phyloP scores from a whole-genome alignment of 805 yeast genomes.

The Starmera dryadoides region DNA sequence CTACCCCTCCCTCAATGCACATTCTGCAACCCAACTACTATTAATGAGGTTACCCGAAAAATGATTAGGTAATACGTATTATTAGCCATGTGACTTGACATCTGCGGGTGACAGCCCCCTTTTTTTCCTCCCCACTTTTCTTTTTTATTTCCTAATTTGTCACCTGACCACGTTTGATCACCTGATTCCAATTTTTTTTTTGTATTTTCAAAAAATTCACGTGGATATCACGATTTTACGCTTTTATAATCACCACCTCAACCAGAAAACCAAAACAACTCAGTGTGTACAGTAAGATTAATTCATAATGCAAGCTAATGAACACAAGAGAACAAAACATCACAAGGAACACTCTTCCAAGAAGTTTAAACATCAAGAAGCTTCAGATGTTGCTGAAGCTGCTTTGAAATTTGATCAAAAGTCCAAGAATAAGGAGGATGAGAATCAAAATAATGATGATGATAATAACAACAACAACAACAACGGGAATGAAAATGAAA shows the following conservation, averaged over 20 bases:
- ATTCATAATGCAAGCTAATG: slow-evolving; percentile 12
- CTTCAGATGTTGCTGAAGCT: slow-evolving; percentile 2
- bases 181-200: background rate
- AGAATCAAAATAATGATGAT: background rate
- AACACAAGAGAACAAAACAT: slow-evolving; percentile 8
- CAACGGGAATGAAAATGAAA: slow-evolving; percentile 1
- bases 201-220: slow-evolving; percentile 9
- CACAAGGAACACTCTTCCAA: background rate
- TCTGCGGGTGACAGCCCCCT: too few relatives aligned
- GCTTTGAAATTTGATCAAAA: slow-evolving; percentile 1
- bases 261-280: slow-evolving; percentile 1
- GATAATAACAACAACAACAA: slow-evolving; percentile 1
- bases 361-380: slow-evolving; percentile 1
- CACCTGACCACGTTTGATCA: background rate
- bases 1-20: too few relatives aligned
- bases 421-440: slow-evolving; percentile 3
- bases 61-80: too few relatives aligned
- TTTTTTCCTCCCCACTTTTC: too few relatives aligned
- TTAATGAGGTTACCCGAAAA: too few relatives aligned
- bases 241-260: background rate
- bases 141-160: too few relatives aligned
- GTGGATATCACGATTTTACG: slow-evolving; percentile 17
- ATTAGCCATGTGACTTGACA: too few relatives aligned
- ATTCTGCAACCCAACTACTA: too few relatives aligned
- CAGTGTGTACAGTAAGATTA: background rate